Percentiles rank a stretch among this genome's conserved stretches.
phyloP scores from a whole-genome alignment of 2,329 filamentous ascomycete genomes.

The Aaosphaeria pasadenensis region DNA sequence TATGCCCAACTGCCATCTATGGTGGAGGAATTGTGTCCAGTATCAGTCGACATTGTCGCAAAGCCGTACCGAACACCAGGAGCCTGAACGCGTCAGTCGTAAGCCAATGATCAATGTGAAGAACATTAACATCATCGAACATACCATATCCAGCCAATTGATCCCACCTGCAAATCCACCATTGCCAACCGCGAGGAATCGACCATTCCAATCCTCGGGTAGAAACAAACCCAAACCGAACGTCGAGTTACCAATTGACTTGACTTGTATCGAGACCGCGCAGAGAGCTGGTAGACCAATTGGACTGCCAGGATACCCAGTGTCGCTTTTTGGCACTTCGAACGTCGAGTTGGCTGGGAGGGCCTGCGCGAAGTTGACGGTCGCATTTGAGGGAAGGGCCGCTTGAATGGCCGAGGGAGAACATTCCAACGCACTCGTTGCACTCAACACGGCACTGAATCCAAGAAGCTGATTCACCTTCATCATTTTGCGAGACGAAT shows the following conservation, averaged over 20 bases:
- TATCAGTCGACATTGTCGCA: constrained; percentile 45
- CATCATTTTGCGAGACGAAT: too few relatives aligned
- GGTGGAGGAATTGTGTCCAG: constrained; percentile 41
- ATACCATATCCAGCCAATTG: constrained; percentile 49
- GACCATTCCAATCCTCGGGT: constrained; percentile 37
- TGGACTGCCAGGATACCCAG: constrained; percentile 41
- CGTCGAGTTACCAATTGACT: constrained; percentile 31
- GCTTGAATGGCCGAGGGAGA: constrained; percentile 29
- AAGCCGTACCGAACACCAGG: constrained; percentile 39
- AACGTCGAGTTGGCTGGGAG: constrained; percentile 38
- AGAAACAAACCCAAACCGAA: constrained; percentile 40
- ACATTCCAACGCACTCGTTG: constrained; percentile 27
- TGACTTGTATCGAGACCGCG: constrained; percentile 36
- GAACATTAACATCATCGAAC: background rate
- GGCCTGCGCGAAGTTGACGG: constrained; percentile 32
- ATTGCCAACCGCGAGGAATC: constrained; percentile 43
- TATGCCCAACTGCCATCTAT: constrained; percentile 38
- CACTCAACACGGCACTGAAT: constrained; percentile 14
- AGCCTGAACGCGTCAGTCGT: constrained; percentile 9
- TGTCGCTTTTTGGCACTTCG: constrained; percentile 33
- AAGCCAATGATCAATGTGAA: background rate
- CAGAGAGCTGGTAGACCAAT: constrained; percentile 37
- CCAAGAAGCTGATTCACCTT: constrained; percentile 4
- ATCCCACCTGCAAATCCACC: constrained; percentile 48
- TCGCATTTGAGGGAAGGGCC: constrained; percentile 32